phyloP scores from a whole-genome alignment of 495 filamentous ascomycete genomes.

The Annulohypoxylon stygium region DNA sequence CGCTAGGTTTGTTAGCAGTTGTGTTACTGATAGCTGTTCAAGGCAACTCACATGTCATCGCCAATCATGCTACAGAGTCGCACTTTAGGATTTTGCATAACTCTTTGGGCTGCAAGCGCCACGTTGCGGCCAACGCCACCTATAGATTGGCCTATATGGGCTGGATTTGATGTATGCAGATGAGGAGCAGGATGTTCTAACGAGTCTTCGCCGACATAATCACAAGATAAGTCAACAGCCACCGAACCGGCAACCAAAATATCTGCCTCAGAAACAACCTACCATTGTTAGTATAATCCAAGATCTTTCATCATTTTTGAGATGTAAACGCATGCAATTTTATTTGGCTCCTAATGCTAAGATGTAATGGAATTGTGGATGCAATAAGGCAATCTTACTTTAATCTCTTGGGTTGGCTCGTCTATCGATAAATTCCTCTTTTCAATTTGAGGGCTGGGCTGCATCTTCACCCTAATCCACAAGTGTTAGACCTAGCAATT shows the following conservation, averaged over 20 bases:
- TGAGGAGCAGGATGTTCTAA: constrained; percentile 60
- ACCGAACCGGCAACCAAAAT: constrained; percentile 91
- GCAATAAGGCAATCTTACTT: constrained; percentile 46
- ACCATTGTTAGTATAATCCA: constrained; percentile 38
- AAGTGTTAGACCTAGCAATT: constrained; percentile 36
- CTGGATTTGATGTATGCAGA: constrained; percentile 87
- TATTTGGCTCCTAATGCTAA: not conserved
- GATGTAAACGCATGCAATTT: not conserved
- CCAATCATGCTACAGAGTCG: constrained; percentile 82
- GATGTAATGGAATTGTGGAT: not conserved
- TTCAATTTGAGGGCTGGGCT: constrained; percentile 14
- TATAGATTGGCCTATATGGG: constrained; percentile 80
- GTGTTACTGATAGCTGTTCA: not conserved
- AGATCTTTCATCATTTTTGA: not conserved
- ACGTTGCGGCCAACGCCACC: constrained; percentile 98
- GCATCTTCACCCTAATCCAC: constrained; percentile 41
- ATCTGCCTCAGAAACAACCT: constrained; percentile 59
- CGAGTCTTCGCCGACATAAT: constrained; percentile 68
- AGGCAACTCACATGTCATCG: constrained; percentile 70
- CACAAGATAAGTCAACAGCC: constrained; percentile 88
- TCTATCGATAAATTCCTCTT: constrained; percentile 30
- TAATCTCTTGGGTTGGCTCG: constrained; percentile 20
- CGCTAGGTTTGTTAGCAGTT: constrained; percentile 50
- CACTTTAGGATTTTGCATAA: constrained; percentile 58
- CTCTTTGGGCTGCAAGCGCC: constrained; percentile 77